Base-by-base conservation (phyloP, 306 rosid genomes). In the Quercus robur region DNA sequence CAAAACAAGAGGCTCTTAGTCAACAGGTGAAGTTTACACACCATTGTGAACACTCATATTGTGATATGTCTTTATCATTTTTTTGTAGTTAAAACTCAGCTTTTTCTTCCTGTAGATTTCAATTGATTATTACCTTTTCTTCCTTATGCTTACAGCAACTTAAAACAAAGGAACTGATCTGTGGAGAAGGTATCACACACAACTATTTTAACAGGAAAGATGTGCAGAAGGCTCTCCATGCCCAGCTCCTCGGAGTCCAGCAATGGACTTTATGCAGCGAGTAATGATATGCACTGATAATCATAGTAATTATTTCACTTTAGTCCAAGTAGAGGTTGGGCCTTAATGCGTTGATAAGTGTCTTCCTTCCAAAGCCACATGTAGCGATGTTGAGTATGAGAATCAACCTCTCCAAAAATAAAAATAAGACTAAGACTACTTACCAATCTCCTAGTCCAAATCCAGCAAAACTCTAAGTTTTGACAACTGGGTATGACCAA, bases 171-270 rank as follows among this genome's bases (percentile, higher is more conserved):
- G 71, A 67, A 67, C 15, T 18, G 35, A 46, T 33, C 7, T 67
- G 71, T 30, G 49, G 51, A 31, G 23, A 67, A 67, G 15, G 1
- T 0, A 31, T 4, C 13, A 67, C 15, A 33, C 15, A 2, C 13
- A 19, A 33, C 14, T 67, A 67, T 67, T 67, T 67, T 14, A 67
- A 67, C 71, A 67, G 71, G 51, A 67, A 67, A 33, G 71, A 67
- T 33, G 71, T 67, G 23, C 71, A 67, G 52, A 21, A 33, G 49
- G 71, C 71, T 19, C 26, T 67, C 71, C 71, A 67, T 19, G 51
- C 71, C 51, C 71, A 6, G 71, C 71, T 67, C 6, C 25, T 18
- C 2, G 71, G 71, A 67, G 49, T 33, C 23, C 9, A 19, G 8
- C 21, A 35, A 19, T 67, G 71, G 71, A 3, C 12, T 19, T 19